Base-by-base conservation (phyloP, 1,284 basidiomycete genomes). In the Rhodotorula sp. region DNA sequence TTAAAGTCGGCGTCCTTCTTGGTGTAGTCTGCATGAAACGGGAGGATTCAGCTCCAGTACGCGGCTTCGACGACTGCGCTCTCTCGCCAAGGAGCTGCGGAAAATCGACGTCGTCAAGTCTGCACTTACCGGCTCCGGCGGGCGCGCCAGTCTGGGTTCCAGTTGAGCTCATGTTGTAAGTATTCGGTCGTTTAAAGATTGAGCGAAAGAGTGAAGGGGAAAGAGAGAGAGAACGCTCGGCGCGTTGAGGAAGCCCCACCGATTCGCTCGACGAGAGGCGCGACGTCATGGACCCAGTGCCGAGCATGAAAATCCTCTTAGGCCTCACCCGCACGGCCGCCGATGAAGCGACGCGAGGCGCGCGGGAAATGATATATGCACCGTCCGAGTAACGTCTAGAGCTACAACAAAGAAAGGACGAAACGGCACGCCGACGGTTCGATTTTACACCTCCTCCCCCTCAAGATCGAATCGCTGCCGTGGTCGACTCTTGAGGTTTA, bases 1-100 rank as follows among this genome's bases (percentile, higher is more conserved):
- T 62, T 58, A 34, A 67, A 67, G 47, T 54, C 48, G 31, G 31
- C 31, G 16, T 34, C 7, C 54, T 56, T 56, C 10, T n/a, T 56
- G 10, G 54, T 56, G 54, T 26, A 16, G 54, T 56, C 54, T 56
- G 54, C n/a, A 56, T 16, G 54, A 14, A 7, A 39, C 58, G 20
- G 21, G 10, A 23, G 23, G 43, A 21, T 18, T 7, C 5, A 18
- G 20, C 18, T 34, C 20, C 1, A 0, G 21, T 23, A 39, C 14
- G 18, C 29, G 26, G 26, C 46, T 20, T 20, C 3, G 20, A 61
- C 43, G n/a, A 26, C 21, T 15, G 58, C 5, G n/a, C 60, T 47
- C 31, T 54, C 39, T 14, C 10, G 31, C 8, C 39, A 43, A 43
- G 39, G 12, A 43, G 34, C 18, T 34, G 31, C 20, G 7, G 29